A percentile compares a stretch with the other conserved stretches of the same genome.
These are phyloP conservation scores for Rhodotorula paludigena DNA, from an alignment of 768 basidiomycete genomes.

Conservation along the genomic window DNA sequence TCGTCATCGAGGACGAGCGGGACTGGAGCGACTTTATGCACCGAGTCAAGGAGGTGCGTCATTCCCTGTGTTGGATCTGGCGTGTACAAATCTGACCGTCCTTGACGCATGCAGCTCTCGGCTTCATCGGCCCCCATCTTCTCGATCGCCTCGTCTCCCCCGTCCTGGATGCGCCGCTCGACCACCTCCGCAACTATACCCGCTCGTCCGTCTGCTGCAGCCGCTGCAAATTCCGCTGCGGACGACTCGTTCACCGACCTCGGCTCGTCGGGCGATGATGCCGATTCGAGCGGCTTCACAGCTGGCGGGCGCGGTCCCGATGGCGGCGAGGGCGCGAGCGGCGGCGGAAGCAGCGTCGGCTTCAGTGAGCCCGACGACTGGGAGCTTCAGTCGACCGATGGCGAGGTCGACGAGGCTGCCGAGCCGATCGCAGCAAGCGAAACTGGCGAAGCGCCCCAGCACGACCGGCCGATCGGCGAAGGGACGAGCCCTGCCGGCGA, in stretches of 20 bases:
- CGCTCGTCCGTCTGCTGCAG: background rate
- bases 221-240: slow-evolving; percentile 45
- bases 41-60: slow-evolving; percentile 66
- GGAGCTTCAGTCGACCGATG: slow-evolving; percentile 53
- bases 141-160: slow-evolving; percentile 79
- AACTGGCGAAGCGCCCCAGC: too few species aligned
- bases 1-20: slow-evolving; percentile 70
- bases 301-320: too few species aligned
- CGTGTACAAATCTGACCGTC: background rate
- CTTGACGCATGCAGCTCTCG: slow-evolving; percentile 49
- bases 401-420: background rate
- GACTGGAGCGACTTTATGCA: slow-evolving; percentile 80
- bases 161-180: slow-evolving; percentile 58
- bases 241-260: slow-evolving; percentile 19
- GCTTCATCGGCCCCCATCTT: slow-evolving; percentile 63
- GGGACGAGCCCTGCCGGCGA: background rate
- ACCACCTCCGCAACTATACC: background rate
- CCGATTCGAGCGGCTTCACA: too few species aligned
- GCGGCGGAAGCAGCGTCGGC: slow-evolving; percentile 73
- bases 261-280: background rate
- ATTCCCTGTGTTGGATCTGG: background rate
- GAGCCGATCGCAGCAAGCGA: too few species aligned
- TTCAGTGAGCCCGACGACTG: slow-evolving; percentile 73
- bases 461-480: background rate
- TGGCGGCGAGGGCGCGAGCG: slow-evolving; percentile 51